Conservation (phyloP, 208 protist species). For the Angomonas ambiguus region DNA sequence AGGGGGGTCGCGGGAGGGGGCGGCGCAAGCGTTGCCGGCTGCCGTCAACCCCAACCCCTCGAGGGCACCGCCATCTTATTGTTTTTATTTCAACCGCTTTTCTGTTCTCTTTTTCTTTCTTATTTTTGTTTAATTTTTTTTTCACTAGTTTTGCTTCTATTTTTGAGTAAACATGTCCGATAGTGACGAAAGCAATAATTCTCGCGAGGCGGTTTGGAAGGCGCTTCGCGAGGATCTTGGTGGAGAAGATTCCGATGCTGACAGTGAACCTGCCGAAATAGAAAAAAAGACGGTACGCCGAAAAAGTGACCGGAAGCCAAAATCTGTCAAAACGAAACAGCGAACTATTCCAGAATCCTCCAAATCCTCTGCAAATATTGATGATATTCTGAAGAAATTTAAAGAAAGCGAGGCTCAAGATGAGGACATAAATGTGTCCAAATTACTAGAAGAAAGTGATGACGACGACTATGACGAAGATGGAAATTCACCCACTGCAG, state of each 20-base stretch:
- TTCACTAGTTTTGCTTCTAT: too few species aligned
- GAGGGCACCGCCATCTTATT: too few species aligned
- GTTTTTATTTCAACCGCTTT: too few species aligned
- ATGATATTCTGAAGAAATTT: constrained; percentile 49
- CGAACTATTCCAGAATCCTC: constrained; percentile 63
- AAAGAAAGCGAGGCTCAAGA: constrained; percentile 41
- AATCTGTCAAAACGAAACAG: constrained; percentile 40
- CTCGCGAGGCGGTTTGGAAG: too few species aligned
- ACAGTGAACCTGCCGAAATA: background rate
- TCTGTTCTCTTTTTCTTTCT: too few species aligned
- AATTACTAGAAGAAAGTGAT: constrained; percentile 26
- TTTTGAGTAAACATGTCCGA: too few species aligned
- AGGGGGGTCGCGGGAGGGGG: too few species aligned
- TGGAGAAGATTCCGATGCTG: background rate
- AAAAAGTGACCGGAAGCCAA: background rate
- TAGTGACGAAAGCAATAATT: too few species aligned
- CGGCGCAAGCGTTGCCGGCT: too few species aligned
- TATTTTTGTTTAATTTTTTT: too few species aligned
- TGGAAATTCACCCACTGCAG: constrained; percentile 23
- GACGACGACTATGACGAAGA: constrained; percentile 27
- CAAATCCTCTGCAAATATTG: constrained; percentile 51
- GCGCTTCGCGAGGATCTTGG: background rate
- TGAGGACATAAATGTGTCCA: constrained; percentile 31
- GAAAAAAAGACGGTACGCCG: too few species aligned
- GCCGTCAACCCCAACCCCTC: too few species aligned